Percentiles rank a stretch among this genome's conserved stretches.
These are phyloP conservation scores for Cupressus sempervirens DNA, from an alignment of 75 land plant genomes.

Conservation along the genomic window DNA sequence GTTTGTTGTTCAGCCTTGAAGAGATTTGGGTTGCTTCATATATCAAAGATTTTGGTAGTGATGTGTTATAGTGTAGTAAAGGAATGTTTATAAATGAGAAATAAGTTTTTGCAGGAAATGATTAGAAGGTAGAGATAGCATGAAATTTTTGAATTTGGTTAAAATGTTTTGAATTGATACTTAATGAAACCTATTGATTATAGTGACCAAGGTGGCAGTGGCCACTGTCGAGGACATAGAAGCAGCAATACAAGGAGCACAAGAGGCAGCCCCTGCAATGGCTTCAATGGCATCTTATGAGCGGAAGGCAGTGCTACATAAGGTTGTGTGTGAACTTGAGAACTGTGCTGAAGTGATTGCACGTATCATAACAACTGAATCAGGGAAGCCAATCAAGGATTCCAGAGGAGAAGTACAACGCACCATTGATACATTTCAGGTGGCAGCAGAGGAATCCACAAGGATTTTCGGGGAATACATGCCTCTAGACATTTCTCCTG, in stretches of 20 bases:
- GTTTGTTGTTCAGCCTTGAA: slow-evolving; percentile 8
- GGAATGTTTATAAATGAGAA: neutral
- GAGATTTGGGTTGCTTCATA: neutral
- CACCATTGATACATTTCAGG: slow-evolving; percentile 37
- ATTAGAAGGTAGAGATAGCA: neutral
- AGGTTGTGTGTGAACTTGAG: slow-evolving; percentile 29
- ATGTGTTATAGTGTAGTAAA: too few relatives aligned
- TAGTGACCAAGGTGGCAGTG: slow-evolving; percentile 31
- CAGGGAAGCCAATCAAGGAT: slow-evolving; percentile 48
- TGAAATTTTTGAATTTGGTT: too few relatives aligned
- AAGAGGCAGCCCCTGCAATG: slow-evolving; percentile 39
- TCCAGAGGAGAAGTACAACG: slow-evolving; percentile 38
- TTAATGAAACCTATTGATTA: too few relatives aligned
- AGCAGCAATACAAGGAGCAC: slow-evolving; percentile 31
- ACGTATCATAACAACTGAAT: slow-evolving; percentile 24
- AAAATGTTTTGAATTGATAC: neutral
- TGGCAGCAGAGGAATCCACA: slow-evolving; percentile 37
- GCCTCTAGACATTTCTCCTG: slow-evolving; percentile 35
- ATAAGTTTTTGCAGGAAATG: neutral
- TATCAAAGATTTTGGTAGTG: neutral
- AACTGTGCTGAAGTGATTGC: slow-evolving; percentile 30
- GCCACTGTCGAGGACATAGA: slow-evolving; percentile 34
- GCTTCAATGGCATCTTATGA: slow-evolving; percentile 39
- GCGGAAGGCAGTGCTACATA: slow-evolving; percentile 30
- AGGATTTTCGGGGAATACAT: slow-evolving; percentile 35